Evolutionary conservation across 129 eudicot genomes (phyloP).

Genomic region (Ambrosia artemisiifolia): DNA sequence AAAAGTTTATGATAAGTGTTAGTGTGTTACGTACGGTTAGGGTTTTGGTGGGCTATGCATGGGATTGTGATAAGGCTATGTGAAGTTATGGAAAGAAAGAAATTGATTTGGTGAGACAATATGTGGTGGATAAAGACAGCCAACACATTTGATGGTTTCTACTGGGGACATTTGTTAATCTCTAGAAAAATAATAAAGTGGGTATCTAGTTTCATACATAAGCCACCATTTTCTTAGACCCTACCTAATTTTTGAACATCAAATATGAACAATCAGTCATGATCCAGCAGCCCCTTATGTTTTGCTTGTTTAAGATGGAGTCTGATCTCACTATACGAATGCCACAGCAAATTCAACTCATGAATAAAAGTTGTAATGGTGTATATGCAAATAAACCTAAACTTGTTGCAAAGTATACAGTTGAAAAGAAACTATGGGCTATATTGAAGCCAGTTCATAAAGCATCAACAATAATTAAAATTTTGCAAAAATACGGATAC

Average conservation of each 20-base stretch:
- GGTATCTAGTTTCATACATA: constrained; percentile 17
- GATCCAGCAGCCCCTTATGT: not conserved
- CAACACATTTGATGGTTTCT: constrained; percentile 18
- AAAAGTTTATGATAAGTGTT: not conserved
- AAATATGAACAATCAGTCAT: not conserved
- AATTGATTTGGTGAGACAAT: constrained; percentile 32
- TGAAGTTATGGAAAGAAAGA: constrained; percentile 19
- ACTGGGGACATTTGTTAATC: not conserved
- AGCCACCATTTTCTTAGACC: constrained; percentile 18
- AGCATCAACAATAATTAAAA: not conserved
- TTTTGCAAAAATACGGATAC: too few relatives aligned
- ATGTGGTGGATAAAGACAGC: constrained; percentile 28
- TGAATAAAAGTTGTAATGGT: not conserved
- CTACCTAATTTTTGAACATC: constrained; percentile 21
- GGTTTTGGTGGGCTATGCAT: constrained; percentile 22
- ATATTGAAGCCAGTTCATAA: constrained; percentile 3
- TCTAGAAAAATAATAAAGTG: constrained; percentile 2
- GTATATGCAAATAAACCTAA: not conserved
- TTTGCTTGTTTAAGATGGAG: not conserved
- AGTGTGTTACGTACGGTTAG: not conserved
- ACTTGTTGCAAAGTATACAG: not conserved
- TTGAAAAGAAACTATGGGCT: not conserved
- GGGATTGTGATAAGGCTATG: constrained; percentile 21
- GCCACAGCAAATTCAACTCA: not conserved
- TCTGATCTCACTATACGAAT: not conserved